These are phyloP conservation scores for Gentiana macrophylla DNA, from an alignment of 257 asterid genomes.

Conservation along the genomic window DNA sequence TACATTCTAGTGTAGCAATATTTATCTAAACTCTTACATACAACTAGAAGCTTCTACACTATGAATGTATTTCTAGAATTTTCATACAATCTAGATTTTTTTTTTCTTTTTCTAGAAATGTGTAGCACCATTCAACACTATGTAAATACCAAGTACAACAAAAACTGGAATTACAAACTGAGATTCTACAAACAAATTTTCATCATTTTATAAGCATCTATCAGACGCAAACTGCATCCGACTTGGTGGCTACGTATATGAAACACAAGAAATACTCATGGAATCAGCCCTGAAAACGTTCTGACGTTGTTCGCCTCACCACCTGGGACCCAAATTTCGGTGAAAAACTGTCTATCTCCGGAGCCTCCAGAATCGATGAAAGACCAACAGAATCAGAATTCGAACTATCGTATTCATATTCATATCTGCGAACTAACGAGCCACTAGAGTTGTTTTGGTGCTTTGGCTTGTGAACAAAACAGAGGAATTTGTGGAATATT, in stretches of 20 bases:
- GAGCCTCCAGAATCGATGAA: slow-evolving; percentile 44
- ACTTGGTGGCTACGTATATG: not conserved
- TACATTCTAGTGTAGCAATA: too few relatives aligned
- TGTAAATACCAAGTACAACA: too few relatives aligned
- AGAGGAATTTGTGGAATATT: slow-evolving; percentile 32
- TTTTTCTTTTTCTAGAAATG: too few relatives aligned
- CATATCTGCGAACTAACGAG: slow-evolving; percentile 7
- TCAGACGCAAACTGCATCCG: too few relatives aligned
- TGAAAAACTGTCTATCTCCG: slow-evolving; percentile 43
- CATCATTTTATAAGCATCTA: too few relatives aligned
- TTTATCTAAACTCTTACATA: too few relatives aligned
- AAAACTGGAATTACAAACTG: too few relatives aligned
- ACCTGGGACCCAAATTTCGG: slow-evolving; percentile 45
- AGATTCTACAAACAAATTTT: too few relatives aligned
- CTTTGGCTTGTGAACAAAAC: slow-evolving; percentile 41
- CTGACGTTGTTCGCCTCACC: slow-evolving; percentile 44
- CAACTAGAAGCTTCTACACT: too few relatives aligned
- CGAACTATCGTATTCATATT: slow-evolving; percentile 3
- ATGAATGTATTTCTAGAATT: too few relatives aligned
- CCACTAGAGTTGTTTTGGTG: not conserved
- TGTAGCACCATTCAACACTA: too few relatives aligned
- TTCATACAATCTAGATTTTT: too few relatives aligned
- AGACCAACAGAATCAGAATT: slow-evolving; percentile 37
- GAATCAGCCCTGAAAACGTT: slow-evolving; percentile 30
- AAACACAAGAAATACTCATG: slow-evolving; percentile 47